Percentiles rank a stretch among this genome's conserved stretches.
Evolutionary conservation across 2,329 filamentous ascomycete species (phyloP).

Genomic region (Sporothrix luriei): DNA sequence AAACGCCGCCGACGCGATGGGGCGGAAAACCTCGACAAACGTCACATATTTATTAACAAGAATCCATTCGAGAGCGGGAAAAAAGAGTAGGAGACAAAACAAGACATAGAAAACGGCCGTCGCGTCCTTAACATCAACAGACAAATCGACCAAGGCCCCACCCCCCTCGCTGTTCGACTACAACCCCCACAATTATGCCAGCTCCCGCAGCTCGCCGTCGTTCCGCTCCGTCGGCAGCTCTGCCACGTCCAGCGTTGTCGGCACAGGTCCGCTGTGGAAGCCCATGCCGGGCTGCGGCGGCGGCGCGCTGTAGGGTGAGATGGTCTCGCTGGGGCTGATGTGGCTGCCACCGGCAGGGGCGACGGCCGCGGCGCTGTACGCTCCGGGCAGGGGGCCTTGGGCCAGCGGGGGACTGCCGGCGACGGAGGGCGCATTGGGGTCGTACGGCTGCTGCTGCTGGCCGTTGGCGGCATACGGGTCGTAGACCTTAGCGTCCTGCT

Average conservation of each 20-base stretch:
- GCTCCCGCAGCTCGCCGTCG: conserved; percentile 43
- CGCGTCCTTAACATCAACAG: no score
- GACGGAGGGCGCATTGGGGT: conserved; percentile 17
- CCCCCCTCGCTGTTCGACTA: background rate
- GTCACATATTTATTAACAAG: background rate
- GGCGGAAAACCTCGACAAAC: background rate
- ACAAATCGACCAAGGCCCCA: no score
- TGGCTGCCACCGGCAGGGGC: conserved; percentile 6
- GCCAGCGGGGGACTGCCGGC: conserved; percentile 17
- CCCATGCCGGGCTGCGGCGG: conserved; percentile 32
- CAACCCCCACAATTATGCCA: conserved; percentile 37
- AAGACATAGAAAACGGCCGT: conserved; percentile 5
- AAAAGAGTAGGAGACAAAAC: background rate
- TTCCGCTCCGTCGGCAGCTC: conserved; percentile 42
- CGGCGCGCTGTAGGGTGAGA: conserved; percentile 21
- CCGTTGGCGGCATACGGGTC: conserved; percentile 8
- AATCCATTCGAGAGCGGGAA: background rate
- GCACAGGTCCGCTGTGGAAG: conserved; percentile 36
- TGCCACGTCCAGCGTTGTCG: conserved; percentile 35
- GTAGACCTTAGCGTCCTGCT: conserved; percentile 26
- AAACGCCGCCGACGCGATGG: conserved; percentile 16
- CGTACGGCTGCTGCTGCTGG: conserved; percentile 27
- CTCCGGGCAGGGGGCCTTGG: conserved; percentile 22
- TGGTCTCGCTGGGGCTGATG: conserved; percentile 32
- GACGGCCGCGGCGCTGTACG: background rate